A percentile compares a stretch with the other conserved stretches of the same genome.
Evolutionary conservation across 345 rosid genomes (phyloP).

Genomic region (Salix brachista): DNA sequence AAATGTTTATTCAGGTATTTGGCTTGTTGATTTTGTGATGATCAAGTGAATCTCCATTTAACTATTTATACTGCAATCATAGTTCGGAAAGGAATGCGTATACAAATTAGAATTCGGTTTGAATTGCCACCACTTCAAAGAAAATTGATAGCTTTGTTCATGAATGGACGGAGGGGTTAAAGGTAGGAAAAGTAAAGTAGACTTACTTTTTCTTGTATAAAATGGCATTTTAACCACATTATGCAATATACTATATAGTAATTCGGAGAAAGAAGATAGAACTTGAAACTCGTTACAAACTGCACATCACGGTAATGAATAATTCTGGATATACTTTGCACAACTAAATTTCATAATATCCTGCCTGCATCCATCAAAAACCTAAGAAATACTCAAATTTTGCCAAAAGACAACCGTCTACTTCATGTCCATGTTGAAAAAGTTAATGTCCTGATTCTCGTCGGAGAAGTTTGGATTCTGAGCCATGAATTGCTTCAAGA

Average conservation of each 20-base stretch:
- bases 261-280: background rate
- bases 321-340: background rate
- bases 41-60: background rate
- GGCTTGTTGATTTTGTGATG: background rate
- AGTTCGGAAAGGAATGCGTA: background rate
- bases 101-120: no score
- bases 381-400: background rate
- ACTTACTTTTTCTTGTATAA: background rate
- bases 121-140: no score
- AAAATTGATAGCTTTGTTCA: background rate
- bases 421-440: slow-evolving; percentile 9
- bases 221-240: no score
- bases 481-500: slow-evolving; percentile 22
- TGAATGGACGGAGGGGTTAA: no score
- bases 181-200: background rate
- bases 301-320: no score
- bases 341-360: background rate
- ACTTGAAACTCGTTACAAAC: background rate
- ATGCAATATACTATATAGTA: no score
- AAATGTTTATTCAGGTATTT: background rate
- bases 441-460: slow-evolving; percentile 7
- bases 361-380: background rate
- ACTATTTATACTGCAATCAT: background rate
- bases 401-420: background rate
- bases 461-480: background rate